phyloP scores from a whole-genome alignment of 148 eudicot species.

The Camellia granthamiana region DNA sequence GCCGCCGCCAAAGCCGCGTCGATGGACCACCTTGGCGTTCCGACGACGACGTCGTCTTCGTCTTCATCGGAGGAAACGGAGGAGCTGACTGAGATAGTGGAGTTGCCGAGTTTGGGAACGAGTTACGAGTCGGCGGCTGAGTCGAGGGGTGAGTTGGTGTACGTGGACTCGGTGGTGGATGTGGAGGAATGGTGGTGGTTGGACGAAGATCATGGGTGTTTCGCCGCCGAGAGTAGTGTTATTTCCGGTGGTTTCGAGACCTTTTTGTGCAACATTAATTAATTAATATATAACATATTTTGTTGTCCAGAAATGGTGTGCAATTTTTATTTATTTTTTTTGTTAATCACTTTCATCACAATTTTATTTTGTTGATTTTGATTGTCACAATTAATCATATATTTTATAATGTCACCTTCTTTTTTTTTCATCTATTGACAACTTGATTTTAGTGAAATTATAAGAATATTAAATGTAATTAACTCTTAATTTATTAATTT shows the following conservation, averaged over 20 bases:
- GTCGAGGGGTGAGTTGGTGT: conserved; percentile 29
- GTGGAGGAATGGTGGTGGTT: conserved; percentile 32
- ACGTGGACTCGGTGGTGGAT: conserved; percentile 30
- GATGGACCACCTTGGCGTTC: conserved; percentile 28
- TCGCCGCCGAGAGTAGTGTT: conserved; percentile 14
- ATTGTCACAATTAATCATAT: not conserved
- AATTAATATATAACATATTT: too few species aligned
- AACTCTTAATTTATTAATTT: too few species aligned
- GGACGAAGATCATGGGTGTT: conserved; percentile 30
- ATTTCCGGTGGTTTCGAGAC: conserved; percentile 14
- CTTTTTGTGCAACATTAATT: conserved; percentile 21
- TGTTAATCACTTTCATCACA: not conserved
- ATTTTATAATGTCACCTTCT: too few species aligned
- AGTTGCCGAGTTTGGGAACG: conserved; percentile 52
- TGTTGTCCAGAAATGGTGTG: not conserved
- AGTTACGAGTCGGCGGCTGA: conserved; percentile 41
- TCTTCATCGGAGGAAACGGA: conserved; percentile 25
- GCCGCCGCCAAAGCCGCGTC: conserved; percentile 66
- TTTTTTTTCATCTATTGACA: too few species aligned
- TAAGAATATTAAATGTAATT: too few species aligned
- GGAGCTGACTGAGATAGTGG: conserved; percentile 55
- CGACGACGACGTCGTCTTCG: not conserved
- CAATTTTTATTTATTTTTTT: not conserved
- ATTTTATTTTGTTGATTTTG: not conserved
- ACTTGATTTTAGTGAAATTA: too few species aligned